Conservation (phyloP, 352 stramenopile genomes). For the Globisporangium alternatum region DNA sequence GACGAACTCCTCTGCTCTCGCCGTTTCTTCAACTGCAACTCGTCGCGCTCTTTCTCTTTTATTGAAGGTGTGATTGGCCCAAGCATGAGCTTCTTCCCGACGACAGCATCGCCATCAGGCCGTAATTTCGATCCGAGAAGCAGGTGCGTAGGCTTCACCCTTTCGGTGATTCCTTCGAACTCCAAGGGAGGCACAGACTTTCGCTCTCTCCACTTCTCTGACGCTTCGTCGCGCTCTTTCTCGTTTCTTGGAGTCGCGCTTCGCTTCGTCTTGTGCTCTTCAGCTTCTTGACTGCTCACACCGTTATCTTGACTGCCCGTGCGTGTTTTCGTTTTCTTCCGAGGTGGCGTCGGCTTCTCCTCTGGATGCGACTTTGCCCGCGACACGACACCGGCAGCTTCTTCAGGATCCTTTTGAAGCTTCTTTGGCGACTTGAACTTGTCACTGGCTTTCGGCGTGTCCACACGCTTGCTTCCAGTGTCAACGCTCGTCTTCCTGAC, state of each 20-base stretch:
- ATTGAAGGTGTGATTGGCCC: background rate
- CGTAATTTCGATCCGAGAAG: background rate
- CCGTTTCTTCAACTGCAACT: background rate
- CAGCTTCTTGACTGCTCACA: background rate
- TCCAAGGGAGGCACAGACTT: background rate
- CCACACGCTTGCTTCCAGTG: background rate
- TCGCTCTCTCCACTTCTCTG: background rate
- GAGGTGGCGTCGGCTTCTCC: background rate
- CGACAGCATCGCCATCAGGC: background rate
- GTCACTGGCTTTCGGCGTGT: background rate
- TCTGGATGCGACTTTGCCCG: background rate
- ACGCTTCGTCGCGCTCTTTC: background rate
- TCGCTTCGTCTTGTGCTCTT: background rate
- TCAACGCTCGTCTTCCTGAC: conserved; percentile 3
- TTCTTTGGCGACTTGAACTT: background rate
- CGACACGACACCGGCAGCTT: background rate
- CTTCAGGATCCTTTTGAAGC: background rate
- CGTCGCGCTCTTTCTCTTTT: background rate
- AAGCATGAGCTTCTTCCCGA: background rate
- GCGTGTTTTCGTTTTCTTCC: background rate
- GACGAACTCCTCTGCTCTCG: background rate
- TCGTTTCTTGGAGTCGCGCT: background rate
- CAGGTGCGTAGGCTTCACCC: background rate
- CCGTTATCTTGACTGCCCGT: background rate
- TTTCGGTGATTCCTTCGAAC: background rate